phyloP scores from a whole-genome alignment of 179 eudicot species.

The Camellia oleifera region DNA sequence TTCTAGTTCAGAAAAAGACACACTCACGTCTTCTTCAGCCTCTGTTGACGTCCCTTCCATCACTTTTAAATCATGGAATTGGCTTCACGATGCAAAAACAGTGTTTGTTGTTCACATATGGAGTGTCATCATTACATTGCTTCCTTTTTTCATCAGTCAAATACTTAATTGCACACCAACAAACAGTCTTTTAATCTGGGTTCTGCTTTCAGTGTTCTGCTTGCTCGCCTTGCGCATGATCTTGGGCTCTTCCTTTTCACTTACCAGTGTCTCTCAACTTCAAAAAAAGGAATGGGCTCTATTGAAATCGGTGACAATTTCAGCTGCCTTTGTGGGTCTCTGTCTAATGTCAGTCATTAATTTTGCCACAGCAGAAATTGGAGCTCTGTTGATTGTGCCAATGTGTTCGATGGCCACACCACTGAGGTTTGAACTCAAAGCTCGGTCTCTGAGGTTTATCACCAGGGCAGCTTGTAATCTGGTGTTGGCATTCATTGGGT shows the following conservation, averaged over 20 bases:
- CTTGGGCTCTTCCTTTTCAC: conserved; percentile 48
- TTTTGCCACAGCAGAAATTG: conserved; percentile 88
- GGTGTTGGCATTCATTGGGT: conserved; percentile 42
- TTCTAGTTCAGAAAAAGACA: conserved; percentile 17
- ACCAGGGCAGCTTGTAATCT: conserved; percentile 43
- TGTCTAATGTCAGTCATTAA: conserved; percentile 91
- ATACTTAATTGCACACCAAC: conserved; percentile 51
- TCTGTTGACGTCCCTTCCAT: conserved; percentile 16
- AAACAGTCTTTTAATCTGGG: conserved; percentile 56
- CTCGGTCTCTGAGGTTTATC: conserved; percentile 30
- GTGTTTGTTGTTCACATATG: conserved; percentile 73
- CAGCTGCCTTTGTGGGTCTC: conserved; percentile 75
- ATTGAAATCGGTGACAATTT: conserved; percentile 71
- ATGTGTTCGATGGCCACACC: conserved; percentile 77
- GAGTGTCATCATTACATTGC: conserved; percentile 64
- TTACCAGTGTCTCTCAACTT: conserved; percentile 21
- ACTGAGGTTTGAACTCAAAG: conserved; percentile 39
- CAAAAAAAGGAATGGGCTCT: conserved; percentile 58
- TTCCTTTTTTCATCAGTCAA: conserved; percentile 61
- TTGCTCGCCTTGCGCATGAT: conserved; percentile 38
- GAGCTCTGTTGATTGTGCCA: conserved; percentile 77
- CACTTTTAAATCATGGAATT: conserved; percentile 61
- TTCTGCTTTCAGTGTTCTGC: conserved; percentile 47
- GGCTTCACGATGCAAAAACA: conserved; percentile 77
- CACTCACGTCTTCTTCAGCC: conserved; percentile 21